These are phyloP conservation scores for Leccinum incarnatum DNA, from an alignment of 768 basidiomycete genomes.

Conservation along the genomic window DNA sequence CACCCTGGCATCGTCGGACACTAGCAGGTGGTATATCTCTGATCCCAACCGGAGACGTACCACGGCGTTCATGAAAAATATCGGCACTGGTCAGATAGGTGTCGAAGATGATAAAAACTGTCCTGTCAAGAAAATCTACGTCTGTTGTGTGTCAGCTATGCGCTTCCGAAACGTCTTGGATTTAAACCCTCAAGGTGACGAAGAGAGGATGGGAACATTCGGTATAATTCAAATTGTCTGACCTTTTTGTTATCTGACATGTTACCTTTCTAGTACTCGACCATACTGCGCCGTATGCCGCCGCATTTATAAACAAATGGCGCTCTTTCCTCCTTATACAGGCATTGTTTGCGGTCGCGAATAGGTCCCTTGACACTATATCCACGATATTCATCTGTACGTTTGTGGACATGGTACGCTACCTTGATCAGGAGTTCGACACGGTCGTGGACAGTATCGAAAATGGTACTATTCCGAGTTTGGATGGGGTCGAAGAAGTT, in stretches of 20 bases:
- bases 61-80: background rate
- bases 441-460: background rate
- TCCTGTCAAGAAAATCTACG: no score
- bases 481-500: background rate
- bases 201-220: background rate
- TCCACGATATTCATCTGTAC: background rate
- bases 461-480: background rate
- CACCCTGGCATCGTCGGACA: background rate
- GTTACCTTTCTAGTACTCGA: background rate
- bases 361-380: background rate
- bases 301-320: background rate
- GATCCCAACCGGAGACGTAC: conserved; percentile 5
- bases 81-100: background rate
- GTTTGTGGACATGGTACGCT: background rate
- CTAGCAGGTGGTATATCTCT: no score
- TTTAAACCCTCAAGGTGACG: no score
- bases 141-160: no score
- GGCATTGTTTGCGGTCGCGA: background rate
- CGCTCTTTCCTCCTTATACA: background rate
- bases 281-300: background rate
- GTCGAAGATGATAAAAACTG: background rate
- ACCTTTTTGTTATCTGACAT: background rate
- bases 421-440: background rate
- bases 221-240: background rate
- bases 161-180: no score